phyloP scores from a whole-genome alignment of 352 stramenopile species.

The Phytopythium mirpurense region DNA sequence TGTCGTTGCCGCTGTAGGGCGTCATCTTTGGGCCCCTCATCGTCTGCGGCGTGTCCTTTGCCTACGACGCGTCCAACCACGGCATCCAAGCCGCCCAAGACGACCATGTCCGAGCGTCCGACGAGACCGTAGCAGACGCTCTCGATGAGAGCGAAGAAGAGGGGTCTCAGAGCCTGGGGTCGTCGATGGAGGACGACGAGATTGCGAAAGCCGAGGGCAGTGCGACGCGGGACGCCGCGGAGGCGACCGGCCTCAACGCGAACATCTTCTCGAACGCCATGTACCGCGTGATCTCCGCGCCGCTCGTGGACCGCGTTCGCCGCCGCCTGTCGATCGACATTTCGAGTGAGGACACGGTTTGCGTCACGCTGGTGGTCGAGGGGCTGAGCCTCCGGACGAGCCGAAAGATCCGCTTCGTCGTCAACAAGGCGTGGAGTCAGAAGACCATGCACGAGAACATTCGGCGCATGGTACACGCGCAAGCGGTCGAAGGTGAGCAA shows the following conservation, averaged over 20 bases:
- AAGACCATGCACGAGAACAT: slow-evolving; percentile 57
- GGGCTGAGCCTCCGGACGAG: slow-evolving; percentile 48
- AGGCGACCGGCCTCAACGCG: slow-evolving; percentile 22
- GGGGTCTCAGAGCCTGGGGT: slow-evolving; percentile 32
- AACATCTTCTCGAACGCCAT: slow-evolving; percentile 83
- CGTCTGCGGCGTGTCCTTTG: slow-evolving; percentile 79
- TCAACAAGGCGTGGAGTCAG: slow-evolving; percentile 63
- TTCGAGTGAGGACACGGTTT: slow-evolving; percentile 65
- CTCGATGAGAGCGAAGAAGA: slow-evolving; percentile 50
- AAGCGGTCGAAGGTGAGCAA: slow-evolving; percentile 49
- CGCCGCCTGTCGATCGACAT: slow-evolving; percentile 76
- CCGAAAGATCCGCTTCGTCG: slow-evolving; percentile 64
- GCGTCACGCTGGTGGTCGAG: slow-evolving; percentile 63
- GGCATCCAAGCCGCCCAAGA: slow-evolving; percentile 82
- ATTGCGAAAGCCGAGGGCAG: slow-evolving; percentile 13
- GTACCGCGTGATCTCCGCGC: slow-evolving; percentile 78
- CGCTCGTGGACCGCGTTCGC: slow-evolving; percentile 69
- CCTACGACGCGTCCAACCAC: slow-evolving; percentile 85
- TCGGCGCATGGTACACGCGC: slow-evolving; percentile 63
- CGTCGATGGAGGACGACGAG: slow-evolving; percentile 33
- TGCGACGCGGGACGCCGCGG: slow-evolving; percentile 13
- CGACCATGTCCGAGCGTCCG: slow-evolving; percentile 35
- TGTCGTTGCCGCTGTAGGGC: slow-evolving; percentile 24
- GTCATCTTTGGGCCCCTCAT: slow-evolving; percentile 83
- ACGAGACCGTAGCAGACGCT: slow-evolving; percentile 27